These are phyloP conservation scores for Calcarisporium arbuscula DNA, from an alignment of 2,329 filamentous ascomycete species.

Conservation along the genomic window DNA sequence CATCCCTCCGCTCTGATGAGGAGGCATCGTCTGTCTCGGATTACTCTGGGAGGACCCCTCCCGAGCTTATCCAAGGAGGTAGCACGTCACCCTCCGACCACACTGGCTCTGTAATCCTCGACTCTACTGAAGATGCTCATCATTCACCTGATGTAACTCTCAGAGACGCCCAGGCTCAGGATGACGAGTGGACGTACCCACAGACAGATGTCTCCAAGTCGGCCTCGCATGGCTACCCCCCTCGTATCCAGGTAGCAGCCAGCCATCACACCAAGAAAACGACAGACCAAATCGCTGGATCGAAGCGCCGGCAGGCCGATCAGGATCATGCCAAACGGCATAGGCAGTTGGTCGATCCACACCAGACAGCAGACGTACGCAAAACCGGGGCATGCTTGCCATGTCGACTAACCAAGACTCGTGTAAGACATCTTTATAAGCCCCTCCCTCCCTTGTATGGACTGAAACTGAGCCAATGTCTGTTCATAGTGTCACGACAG, in stretches of 20 bases:
- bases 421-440: slow-evolving; percentile 30
- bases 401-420: slow-evolving; percentile 41
- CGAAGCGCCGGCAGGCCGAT: slow-evolving; percentile 30
- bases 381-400: slow-evolving; percentile 41
- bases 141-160: slow-evolving; percentile 24
- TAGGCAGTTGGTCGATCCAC: slow-evolving; percentile 30
- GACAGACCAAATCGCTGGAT: slow-evolving; percentile 18
- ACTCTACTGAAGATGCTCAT: slow-evolving; percentile 22
- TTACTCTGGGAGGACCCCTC: slow-evolving; percentile 31
- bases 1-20: slow-evolving; percentile 25
- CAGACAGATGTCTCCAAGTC: slow-evolving; percentile 27
- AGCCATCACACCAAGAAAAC: slow-evolving; percentile 17
- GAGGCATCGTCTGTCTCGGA: slow-evolving; percentile 25
- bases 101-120: slow-evolving; percentile 27
- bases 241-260: slow-evolving; percentile 24
- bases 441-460: slow-evolving; percentile 9
- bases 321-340: slow-evolving; percentile 27
- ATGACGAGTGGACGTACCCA: slow-evolving; percentile 35
- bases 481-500: slow-evolving; percentile 29
- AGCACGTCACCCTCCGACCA: slow-evolving; percentile 35
- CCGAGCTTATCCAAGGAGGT: slow-evolving; percentile 29
- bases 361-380: slow-evolving; percentile 43
- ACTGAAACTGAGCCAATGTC: slow-evolving; percentile 20
- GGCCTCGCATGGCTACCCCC: slow-evolving; percentile 22
- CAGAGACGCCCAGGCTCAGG: slow-evolving; percentile 27